Conservation (phyloP, 352 stramenopile species). For the Blastocystis sp. region DNA sequence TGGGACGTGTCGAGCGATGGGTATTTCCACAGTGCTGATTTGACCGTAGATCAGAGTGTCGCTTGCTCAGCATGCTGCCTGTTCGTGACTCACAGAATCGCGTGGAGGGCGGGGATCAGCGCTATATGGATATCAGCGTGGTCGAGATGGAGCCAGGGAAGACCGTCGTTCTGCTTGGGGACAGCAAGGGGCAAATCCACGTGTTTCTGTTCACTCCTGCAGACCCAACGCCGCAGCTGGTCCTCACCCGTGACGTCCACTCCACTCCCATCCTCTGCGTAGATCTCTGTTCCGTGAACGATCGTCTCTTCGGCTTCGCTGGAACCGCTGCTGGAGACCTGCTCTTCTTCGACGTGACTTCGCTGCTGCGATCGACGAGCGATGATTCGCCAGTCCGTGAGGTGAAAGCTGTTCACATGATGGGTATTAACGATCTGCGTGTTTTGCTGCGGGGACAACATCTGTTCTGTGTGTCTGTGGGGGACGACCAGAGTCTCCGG, state of each 20-base stretch:
- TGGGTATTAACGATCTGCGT: slow-evolving; percentile 12
- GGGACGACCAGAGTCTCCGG: slow-evolving; percentile 23
- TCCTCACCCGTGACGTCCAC: background rate
- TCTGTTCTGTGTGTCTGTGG: slow-evolving; percentile 1
- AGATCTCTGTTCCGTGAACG: background rate
- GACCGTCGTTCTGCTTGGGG: background rate
- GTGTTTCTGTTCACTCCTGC: background rate
- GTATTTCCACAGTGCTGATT: background rate
- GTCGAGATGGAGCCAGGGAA: background rate
- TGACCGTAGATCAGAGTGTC: background rate
- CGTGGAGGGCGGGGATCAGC: background rate
- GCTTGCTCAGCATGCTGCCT: background rate
- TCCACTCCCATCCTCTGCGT: background rate
- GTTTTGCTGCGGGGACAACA: background rate
- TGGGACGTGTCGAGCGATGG: background rate
- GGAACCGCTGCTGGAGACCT: slow-evolving; percentile 20
- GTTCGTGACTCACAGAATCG: background rate
- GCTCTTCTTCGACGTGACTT: background rate
- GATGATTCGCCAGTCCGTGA: background rate
- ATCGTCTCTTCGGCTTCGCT: background rate
- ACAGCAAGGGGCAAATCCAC: background rate
- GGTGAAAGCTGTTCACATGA: background rate
- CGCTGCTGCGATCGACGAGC: background rate
- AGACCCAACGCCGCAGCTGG: background rate
- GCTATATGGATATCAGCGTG: background rate